phyloP scores from a whole-genome alignment of 352 stramenopile species.

The Pythium dissotocum region DNA sequence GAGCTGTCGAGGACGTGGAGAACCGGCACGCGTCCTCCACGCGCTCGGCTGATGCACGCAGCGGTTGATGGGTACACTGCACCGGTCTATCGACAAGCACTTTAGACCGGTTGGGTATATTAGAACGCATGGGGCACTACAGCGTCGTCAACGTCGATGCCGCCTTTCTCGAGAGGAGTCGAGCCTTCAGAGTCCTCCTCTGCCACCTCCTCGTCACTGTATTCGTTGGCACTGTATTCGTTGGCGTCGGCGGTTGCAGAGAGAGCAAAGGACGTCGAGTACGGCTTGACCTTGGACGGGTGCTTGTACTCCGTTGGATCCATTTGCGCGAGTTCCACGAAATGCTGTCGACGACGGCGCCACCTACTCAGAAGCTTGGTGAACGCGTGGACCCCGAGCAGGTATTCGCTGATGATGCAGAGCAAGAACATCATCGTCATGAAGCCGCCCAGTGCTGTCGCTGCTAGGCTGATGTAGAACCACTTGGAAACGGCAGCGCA shows the following conservation, averaged over 20 bases:
- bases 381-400: slow-evolving; percentile 14
- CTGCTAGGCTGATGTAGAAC: slow-evolving; percentile 21
- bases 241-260: slow-evolving; percentile 13
- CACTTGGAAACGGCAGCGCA: slow-evolving; percentile 17
- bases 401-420: slow-evolving; percentile 18
- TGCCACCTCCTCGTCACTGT: too few species aligned
- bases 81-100: too few species aligned
- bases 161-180: neutral
- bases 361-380: neutral
- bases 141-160: neutral
- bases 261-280: slow-evolving; percentile 11
- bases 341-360: neutral
- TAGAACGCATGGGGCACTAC: slow-evolving; percentile 5
- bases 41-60: neutral
- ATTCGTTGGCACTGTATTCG: slow-evolving; percentile 1
- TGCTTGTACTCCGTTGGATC: slow-evolving; percentile 3
- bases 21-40: slow-evolving; percentile 1
- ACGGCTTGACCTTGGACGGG: neutral
- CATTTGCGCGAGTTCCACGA: slow-evolving; percentile 22
- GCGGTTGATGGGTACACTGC: neutral
- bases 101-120: neutral
- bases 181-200: neutral
- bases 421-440: slow-evolving; percentile 22
- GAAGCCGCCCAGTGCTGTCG: slow-evolving; percentile 20
- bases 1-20: neutral